Evolutionary conservation across 371 early-diverging fungal species (phyloP), one percentile per base, ranked within the genome.

Genomic region (Mucor plumbeus): DNA sequence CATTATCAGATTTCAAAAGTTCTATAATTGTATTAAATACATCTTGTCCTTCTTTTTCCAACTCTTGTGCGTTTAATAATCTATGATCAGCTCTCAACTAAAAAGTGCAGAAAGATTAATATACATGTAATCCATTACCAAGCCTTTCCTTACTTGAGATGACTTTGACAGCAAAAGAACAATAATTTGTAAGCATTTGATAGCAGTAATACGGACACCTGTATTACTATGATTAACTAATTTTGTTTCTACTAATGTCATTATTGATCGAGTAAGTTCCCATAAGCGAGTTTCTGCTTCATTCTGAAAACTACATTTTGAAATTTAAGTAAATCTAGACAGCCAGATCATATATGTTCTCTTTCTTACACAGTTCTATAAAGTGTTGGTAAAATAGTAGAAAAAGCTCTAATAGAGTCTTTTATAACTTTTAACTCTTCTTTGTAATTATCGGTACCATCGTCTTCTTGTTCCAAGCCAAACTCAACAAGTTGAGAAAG

Each of bases 141-240:
- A 56, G 15, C 10, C 17, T 41, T 11, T 41, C 8, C 40, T 57
- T 65, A 71, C 71, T n/a, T 62, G 59, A 3, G 66, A 43, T 5
- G 70, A 44, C 33, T 70, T 78, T 34, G 86, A 76, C 34, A 78
- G 65, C n/a, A 84, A 41, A 0, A 78, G 50, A 10, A 81, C 65
- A 36, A 84, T 53, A 2, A 74, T 70, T 62, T 81, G 84, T n/a
- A 86, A 33, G 61, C 79, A 82, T 59, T 86, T 84, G 43, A 82
- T 60, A 10, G 80, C 76, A 53, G 70, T 59, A 15, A 81, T 74
- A 26, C 72, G 64, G 9, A 86, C 69, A 56, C 86, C 83, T 44
- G 80, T 62, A 39, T 80, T 81, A 7, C 34, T 48, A 73, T 80
- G 76, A 4, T 66, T n/a, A 3, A 73, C 60, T 5, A 81, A 63